A percentile compares a stretch with the other conserved stretches of the same genome.
phyloP scores from a whole-genome alignment of 1,139 yeast species.

The Kluyveromyces sp. region DNA sequence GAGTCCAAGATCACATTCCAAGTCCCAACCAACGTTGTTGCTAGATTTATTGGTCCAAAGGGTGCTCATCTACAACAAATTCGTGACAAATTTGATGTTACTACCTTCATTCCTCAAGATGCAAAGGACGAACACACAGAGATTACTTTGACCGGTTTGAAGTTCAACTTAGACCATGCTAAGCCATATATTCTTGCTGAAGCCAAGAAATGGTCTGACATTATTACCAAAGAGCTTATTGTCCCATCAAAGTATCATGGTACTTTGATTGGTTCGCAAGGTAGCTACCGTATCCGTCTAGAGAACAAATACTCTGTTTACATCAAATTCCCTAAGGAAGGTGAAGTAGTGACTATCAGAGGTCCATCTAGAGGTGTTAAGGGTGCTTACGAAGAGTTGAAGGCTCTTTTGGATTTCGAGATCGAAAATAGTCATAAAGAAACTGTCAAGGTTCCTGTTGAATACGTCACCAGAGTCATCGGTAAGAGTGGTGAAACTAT shows the following conservation, averaged over 20 bases:
- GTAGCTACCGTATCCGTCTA: slow-evolving; percentile 73
- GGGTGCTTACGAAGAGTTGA: slow-evolving; percentile 78
- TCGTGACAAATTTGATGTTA: slow-evolving; percentile 72
- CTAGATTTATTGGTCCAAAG: slow-evolving; percentile 83
- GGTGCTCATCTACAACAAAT: slow-evolving; percentile 67
- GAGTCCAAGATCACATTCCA: slow-evolving; percentile 36
- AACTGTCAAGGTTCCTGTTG: slow-evolving; percentile 56
- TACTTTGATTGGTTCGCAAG: slow-evolving; percentile 76
- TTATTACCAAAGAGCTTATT: slow-evolving; percentile 51
- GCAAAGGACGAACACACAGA: slow-evolving; percentile 42
- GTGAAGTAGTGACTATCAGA: slow-evolving; percentile 66
- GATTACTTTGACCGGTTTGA: slow-evolving; percentile 65
- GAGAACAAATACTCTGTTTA: slow-evolving; percentile 83
- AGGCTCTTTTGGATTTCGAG: slow-evolving; percentile 78
- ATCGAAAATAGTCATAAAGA: slow-evolving; percentile 74
- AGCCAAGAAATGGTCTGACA: slow-evolving; percentile 79
- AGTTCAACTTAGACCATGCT: slow-evolving; percentile 73
- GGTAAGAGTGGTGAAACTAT: slow-evolving; percentile 86
- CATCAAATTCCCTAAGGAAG: slow-evolving; percentile 62
- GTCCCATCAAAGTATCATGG: slow-evolving; percentile 78
- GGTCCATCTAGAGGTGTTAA: slow-evolving; percentile 91
- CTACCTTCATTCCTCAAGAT: slow-evolving; percentile 54
- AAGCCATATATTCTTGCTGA: slow-evolving; percentile 49
- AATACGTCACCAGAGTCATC: slow-evolving; percentile 73
- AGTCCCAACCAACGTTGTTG: slow-evolving; percentile 60